Conservation (phyloP, 176 grass and related monocot species). For the Bonia amplexicaulis region DNA sequence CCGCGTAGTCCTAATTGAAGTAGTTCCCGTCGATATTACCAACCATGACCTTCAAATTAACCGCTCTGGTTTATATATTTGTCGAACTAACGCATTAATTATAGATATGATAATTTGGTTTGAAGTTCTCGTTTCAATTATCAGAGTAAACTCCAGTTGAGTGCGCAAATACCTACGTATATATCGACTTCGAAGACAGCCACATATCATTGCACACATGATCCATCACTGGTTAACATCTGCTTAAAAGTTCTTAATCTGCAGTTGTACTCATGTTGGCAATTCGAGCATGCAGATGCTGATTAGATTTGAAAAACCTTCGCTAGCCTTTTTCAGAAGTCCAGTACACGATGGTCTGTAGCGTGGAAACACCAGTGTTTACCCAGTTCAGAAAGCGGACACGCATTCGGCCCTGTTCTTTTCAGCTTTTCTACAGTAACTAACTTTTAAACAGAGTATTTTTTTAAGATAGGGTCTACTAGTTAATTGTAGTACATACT, state of each 20-base stretch:
- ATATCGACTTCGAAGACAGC: background rate
- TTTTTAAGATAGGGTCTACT: too few relatives aligned
- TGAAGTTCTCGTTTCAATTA: background rate
- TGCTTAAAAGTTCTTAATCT: background rate
- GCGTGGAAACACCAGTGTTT: too few relatives aligned
- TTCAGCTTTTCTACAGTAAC: too few relatives aligned
- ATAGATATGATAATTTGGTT: background rate
- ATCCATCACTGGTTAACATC: background rate
- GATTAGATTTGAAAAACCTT: background rate
- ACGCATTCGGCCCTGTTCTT: too few relatives aligned
- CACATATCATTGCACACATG: background rate
- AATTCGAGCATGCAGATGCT: background rate
- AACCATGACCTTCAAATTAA: background rate
- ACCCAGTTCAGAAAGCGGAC: background rate
- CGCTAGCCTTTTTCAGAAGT: background rate
- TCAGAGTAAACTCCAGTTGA: background rate
- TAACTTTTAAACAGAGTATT: too few relatives aligned
- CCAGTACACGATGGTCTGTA: background rate
- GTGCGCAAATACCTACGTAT: background rate
- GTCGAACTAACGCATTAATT: background rate
- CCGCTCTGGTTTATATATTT: background rate
- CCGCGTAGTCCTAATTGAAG: background rate
- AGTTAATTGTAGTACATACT: too few relatives aligned
- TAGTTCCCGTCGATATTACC: background rate
- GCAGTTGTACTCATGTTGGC: background rate